These are phyloP conservation scores for Gossypium armourianum DNA, from an alignment of 441 rosid species.

Conservation along the genomic window DNA sequence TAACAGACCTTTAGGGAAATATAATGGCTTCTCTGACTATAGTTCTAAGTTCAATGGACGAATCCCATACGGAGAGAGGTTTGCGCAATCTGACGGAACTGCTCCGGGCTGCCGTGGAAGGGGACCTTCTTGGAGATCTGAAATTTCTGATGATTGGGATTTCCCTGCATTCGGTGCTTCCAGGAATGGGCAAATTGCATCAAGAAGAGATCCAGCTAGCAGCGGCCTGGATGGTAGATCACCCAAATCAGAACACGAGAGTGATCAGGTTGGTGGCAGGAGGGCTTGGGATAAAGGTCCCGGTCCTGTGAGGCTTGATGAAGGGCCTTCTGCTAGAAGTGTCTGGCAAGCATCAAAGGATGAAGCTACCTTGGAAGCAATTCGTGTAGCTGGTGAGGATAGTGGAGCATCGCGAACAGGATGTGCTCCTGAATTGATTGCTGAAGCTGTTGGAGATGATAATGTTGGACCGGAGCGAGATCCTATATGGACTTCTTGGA, in stretches of 20 bases:
- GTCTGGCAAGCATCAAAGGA: conserved; percentile 99
- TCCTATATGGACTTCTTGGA: conserved; percentile 81
- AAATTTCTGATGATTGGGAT: conserved; percentile 63
- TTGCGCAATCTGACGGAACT: conserved; percentile 54
- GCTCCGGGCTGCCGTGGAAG: conserved; percentile 55
- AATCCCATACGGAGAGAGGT: conserved; percentile 59
- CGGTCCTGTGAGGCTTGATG: conserved; percentile 68
- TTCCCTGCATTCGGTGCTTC: conserved; percentile 51
- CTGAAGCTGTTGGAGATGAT: conserved; percentile 78
- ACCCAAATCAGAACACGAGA: conserved; percentile 62
- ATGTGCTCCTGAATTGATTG: conserved; percentile 60
- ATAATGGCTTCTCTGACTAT: conserved; percentile 60
- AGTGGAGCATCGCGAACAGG: conserved; percentile 44
- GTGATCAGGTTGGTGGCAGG: conserved; percentile 59
- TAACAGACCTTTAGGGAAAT: conserved; percentile 50
- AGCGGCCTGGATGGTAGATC: conserved; percentile 45
- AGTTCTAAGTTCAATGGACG: conserved; percentile 52
- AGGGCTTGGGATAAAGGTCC: conserved; percentile 74
- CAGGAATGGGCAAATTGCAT: conserved; percentile 56
- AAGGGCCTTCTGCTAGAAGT: conserved; percentile 97
- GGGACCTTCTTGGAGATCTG: conserved; percentile 66
- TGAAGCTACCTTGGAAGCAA: conserved; percentile 96
- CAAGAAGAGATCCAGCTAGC: conserved; percentile 49
- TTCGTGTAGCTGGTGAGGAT: conserved; percentile 90
- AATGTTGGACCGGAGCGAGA: conserved; percentile 58